Conservation (phyloP, 108 stramenopile genomes). For the Cyclostephanos tholiformis region DNA sequence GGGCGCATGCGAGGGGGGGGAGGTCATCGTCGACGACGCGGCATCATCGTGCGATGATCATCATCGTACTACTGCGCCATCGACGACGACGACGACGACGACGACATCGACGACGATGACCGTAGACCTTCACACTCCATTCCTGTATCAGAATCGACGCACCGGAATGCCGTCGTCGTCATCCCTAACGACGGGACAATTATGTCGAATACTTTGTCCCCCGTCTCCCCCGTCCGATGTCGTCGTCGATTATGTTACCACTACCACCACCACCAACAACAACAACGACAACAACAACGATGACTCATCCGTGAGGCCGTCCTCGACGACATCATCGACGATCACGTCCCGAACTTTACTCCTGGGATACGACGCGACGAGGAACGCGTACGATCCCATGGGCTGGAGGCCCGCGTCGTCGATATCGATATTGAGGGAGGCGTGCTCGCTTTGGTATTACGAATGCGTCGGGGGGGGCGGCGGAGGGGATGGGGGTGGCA, state of each 20-base stretch:
- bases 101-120: too few species aligned
- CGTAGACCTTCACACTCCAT: constrained; percentile 33
- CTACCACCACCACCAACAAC: too few species aligned
- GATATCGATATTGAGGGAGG: constrained; percentile 57
- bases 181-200: constrained; percentile 58
- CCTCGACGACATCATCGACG: constrained; percentile 23
- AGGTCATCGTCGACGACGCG: too few species aligned
- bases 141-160: constrained; percentile 66
- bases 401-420: constrained; percentile 58
- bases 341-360: constrained; percentile 44
- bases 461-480: constrained; percentile 30
- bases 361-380: constrained; percentile 26
- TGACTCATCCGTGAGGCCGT: too few species aligned
- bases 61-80: too few species aligned
- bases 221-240: too few species aligned
- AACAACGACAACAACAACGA: too few species aligned
- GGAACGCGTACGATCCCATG: constrained; percentile 31
- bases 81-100: too few species aligned
- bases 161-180: constrained; percentile 60
- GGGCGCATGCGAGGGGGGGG: too few species aligned
- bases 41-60: too few species aligned
- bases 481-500: too few species aligned
- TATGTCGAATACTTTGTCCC: constrained; percentile 68
- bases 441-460: constrained; percentile 67
- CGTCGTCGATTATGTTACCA: too few species aligned